Evolutionary conservation across 225 moss, liverwort and hornwort genomes (phyloP).

Genomic region (Straminergon stramineum): DNA sequence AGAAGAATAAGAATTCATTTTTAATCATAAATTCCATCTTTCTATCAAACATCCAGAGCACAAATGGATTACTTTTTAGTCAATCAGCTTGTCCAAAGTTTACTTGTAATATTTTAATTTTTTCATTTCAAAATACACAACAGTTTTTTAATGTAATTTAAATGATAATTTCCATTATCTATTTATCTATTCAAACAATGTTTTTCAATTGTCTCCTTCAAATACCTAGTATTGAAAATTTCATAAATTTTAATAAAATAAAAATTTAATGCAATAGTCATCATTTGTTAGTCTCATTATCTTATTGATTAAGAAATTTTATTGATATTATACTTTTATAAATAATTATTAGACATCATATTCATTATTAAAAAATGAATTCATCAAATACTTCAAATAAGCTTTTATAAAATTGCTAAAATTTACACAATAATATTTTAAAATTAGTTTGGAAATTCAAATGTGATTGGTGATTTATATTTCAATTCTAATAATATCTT

Average conservation of each 20-base stretch:
- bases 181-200: neutral
- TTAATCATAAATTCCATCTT: neutral
- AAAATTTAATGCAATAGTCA: fast-evolving
- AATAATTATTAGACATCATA: neutral
- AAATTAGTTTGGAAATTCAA: fast-evolving
- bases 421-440: neutral
- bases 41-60: neutral
- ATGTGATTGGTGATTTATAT: neutral
- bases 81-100: neutral
- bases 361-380: neutral
- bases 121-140: too few species aligned
- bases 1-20: neutral
- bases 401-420: neutral
- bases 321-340: neutral
- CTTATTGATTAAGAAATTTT: neutral
- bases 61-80: neutral
- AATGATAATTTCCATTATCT: too few species aligned
- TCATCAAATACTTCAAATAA: neutral
- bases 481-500: neutral
- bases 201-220: neutral
- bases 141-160: neutral
- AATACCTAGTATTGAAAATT: neutral
- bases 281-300: neutral
- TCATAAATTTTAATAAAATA: neutral
- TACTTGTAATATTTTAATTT: too few species aligned